Conservation (phyloP, 2,329 filamentous ascomycete genomes). For the Penicillium griseofulvum region DNA sequence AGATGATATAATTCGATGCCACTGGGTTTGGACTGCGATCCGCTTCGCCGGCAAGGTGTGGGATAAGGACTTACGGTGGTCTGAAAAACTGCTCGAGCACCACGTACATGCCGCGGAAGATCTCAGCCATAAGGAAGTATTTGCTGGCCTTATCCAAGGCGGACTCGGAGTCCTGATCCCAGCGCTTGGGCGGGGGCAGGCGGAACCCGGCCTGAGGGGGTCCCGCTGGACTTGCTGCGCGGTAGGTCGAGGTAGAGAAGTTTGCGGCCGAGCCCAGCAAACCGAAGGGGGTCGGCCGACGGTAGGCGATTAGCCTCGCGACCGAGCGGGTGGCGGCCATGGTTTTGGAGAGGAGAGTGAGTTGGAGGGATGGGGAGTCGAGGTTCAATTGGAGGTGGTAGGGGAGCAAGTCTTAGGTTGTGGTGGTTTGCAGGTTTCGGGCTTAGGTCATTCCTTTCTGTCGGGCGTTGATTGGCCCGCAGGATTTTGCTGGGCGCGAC, state of each 20-base stretch:
- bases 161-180: conserved; percentile 76
- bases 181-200: conserved; percentile 67
- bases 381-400: conserved; percentile 23
- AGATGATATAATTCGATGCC: conserved; percentile 1
- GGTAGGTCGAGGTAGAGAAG: conserved; percentile 64
- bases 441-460: conserved; percentile 45
- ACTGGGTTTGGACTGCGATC: conserved; percentile 8
- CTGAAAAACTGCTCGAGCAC: conserved; percentile 97
- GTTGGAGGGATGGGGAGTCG: conserved; percentile 20
- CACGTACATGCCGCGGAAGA: conserved; percentile 97
- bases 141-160: conserved; percentile 81
- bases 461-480: conserved; percentile 39
- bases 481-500: conserved; percentile 37
- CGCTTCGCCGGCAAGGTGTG: conserved; percentile 5
- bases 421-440: conserved; percentile 32
- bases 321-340: conserved; percentile 49
- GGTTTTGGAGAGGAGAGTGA: conserved; percentile 15
- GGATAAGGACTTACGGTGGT: conserved; percentile 72
- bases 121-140: conserved; percentile 94
- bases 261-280: conserved; percentile 51
- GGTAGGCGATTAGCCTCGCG: conserved; percentile 45
- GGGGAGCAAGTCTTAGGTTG: conserved; percentile 23
- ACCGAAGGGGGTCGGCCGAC: conserved; percentile 35
- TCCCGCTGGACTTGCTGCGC: conserved; percentile 66
- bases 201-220: conserved; percentile 80